Base-by-base conservation (phyloP, 352 stramenopile genomes). In the Pythium folliculosum region DNA sequence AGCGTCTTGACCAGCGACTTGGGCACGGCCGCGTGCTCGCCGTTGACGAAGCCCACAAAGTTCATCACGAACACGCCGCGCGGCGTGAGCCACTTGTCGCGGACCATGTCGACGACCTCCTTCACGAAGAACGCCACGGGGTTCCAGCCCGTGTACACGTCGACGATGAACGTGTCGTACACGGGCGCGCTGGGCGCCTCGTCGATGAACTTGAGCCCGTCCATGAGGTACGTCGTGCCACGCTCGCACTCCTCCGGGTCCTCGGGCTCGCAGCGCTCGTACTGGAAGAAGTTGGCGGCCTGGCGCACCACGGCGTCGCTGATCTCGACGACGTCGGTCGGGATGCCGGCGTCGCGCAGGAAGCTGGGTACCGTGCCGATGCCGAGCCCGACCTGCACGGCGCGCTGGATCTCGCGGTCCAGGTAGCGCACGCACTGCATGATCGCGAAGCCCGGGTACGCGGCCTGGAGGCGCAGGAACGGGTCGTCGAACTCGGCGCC, bases 281-380 rank as follows among this genome's bases (percentile, higher is more conserved):
- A 93, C 60, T 88, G 80, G 69, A 93, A 93, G 60, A 87, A 85
- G 48, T 82, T 71, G n/a, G 77, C 60, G 0, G 85, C 85, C 50
- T 90, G 81, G 9, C 71, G 75, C 65, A 90, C 82, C 22, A 91
- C 82, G 0, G 80, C 78, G 16, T 77, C 62, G 56, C 82, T 93
- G 71, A 93, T 90, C 71, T 93, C 85, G 35, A 91, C 78, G 19
- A 90, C 85, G 70, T 93, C 84, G 8, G 85, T 93, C 2, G 80
- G 78, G 52, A 93, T 86, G 14, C 71, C 76, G 45, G 81, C 70
- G 12, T 77, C 60, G 9, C 85, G 81, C 50, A 91, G 68, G 52
- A 93, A 93, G 30, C 53, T 88, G 2, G 85, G 85, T 0, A 93
- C 82, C 0, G 81, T 81, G 47, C 85, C 85, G 60, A 93, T 90